These are phyloP conservation scores for Alloteropsis angusta DNA, from an alignment of 202 grass and related monocot genomes.

Conservation along the genomic window DNA sequence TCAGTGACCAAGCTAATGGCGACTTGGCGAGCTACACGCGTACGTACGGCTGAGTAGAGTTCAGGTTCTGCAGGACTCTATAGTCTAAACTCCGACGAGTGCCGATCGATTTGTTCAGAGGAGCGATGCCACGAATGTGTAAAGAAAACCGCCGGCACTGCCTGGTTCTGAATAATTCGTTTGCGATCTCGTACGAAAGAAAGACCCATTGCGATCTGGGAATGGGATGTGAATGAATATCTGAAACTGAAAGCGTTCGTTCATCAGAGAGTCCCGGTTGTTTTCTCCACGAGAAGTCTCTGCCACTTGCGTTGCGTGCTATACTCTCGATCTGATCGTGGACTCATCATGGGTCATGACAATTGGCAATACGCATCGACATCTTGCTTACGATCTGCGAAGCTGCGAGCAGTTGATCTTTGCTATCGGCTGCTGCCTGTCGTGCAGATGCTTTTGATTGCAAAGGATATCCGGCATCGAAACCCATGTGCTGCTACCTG, in stretches of 20 bases:
- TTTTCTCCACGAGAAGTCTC: background rate
- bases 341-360: no score
- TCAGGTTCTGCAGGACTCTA: background rate
- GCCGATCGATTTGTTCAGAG: background rate
- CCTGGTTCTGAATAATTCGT: constrained; percentile 2
- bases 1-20: background rate
- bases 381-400: background rate
- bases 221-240: background rate
- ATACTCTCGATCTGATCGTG: background rate
- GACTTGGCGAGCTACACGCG: background rate
- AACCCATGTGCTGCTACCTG: background rate
- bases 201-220: background rate
- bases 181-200: background rate
- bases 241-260: background rate
- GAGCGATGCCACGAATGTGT: background rate
- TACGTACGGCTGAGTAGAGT: background rate
- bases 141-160: background rate
- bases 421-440: background rate
- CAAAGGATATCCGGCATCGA: background rate
- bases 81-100: background rate
- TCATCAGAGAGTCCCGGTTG: background rate
- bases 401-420: background rate
- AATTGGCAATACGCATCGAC: background rate
- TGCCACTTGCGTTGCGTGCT: background rate
- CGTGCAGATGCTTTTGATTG: background rate